These are phyloP conservation scores for Boletus patriciae DNA, from an alignment of 768 basidiomycete genomes.

Conservation along the genomic window DNA sequence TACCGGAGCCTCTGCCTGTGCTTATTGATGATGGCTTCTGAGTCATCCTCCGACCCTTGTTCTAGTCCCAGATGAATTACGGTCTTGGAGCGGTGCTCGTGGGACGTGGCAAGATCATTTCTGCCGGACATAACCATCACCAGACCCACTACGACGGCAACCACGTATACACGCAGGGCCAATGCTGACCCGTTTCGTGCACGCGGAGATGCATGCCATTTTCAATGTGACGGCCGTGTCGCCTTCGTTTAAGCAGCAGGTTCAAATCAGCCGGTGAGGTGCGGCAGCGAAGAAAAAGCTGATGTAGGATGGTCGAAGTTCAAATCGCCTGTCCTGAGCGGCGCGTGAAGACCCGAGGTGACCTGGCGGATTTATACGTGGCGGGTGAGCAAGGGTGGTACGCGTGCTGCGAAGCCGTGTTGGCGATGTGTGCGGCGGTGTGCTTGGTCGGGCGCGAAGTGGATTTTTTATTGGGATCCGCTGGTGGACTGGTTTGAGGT, in stretches of 20 bases:
- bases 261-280: background rate
- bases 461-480: conserved; percentile 3
- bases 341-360: background rate
- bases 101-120: conserved; percentile 2
- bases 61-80: conserved; percentile 3
- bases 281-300: background rate
- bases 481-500: background rate
- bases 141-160: conserved; percentile 6
- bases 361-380: conserved; percentile 2
- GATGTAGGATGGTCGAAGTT: background rate
- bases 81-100: background rate
- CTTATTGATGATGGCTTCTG: too few relatives aligned
- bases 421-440: conserved; percentile 5
- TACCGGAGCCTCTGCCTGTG: too few relatives aligned
- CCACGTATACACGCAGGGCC: background rate
- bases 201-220: conserved; percentile 6
- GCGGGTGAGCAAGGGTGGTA: background rate
- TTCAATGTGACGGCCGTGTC: conserved; percentile 2
- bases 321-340: background rate
- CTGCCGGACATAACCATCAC: background rate
- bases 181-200: conserved; percentile 2
- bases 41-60: background rate
- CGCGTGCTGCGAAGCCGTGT: background rate
- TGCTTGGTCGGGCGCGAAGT: conserved; percentile 5
- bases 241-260: conserved; percentile 8